phyloP scores from a whole-genome alignment of 177 flowering plant species.

The Vitis hybrid region DNA sequence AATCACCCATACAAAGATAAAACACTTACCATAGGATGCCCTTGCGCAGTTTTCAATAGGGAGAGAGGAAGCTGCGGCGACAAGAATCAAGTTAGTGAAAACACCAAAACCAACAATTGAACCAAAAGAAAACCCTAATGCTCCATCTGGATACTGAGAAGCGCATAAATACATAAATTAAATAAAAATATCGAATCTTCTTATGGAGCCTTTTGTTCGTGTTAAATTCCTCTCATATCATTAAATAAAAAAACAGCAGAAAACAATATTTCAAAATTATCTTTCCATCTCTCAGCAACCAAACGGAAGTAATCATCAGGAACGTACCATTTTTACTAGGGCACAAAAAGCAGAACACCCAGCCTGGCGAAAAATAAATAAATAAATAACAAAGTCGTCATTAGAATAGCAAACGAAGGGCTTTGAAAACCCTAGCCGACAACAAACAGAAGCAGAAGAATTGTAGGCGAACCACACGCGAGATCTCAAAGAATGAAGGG shows the following conservation, averaged over 20 bases:
- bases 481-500: too few relatives aligned
- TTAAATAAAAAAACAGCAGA: too few relatives aligned
- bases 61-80: conserved; percentile 75
- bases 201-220: too few relatives aligned
- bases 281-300: not conserved
- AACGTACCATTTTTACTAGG: conserved; percentile 10
- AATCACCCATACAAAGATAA: not conserved
- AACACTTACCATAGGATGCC: conserved; percentile 77
- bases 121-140: not conserved
- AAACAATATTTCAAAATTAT: too few relatives aligned
- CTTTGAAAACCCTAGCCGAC: not conserved
- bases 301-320: not conserved
- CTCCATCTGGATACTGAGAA: not conserved
- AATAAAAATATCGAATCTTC: too few relatives aligned
- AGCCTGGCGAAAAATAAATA: not conserved
- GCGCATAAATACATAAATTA: too few relatives aligned
- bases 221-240: too few relatives aligned
- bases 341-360: conserved; percentile 2
- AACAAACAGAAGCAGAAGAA: too few relatives aligned
- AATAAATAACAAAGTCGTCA: not conserved
- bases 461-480: too few relatives aligned
- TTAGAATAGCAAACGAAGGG: not conserved
- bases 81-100: not conserved
- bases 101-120: too few relatives aligned
- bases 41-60: conserved; percentile 79